Conservation (phyloP, 2,329 filamentous ascomycete species). For the Colletotrichum theobromicola region DNA sequence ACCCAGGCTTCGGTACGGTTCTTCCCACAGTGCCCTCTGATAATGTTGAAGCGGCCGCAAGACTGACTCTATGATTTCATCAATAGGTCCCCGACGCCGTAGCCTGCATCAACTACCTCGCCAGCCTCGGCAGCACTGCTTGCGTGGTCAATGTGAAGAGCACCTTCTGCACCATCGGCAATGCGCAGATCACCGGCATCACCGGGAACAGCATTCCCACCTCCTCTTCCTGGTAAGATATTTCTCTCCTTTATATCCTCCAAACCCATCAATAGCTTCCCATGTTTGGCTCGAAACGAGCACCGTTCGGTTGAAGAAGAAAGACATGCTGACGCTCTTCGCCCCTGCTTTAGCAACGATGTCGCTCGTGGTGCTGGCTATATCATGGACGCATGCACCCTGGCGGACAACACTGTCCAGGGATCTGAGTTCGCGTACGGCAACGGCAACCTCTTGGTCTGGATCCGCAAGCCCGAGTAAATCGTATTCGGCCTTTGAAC, state of each 20-base stretch:
- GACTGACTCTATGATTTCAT: background rate
- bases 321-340: background rate
- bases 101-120: slow-evolving; percentile 15
- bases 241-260: background rate
- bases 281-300: background rate
- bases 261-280: background rate
- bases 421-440: slow-evolving; percentile 5
- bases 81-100: slow-evolving; percentile 13
- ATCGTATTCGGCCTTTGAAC: background rate
- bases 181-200: background rate
- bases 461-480: background rate
- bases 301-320: background rate
- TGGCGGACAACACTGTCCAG: slow-evolving; percentile 13
- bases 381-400: slow-evolving; percentile 19
- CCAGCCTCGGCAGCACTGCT: background rate
- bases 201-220: background rate
- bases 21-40: background rate
- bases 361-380: slow-evolving; percentile 13
- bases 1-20: background rate
- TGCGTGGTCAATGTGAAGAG: background rate
- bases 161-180: slow-evolving; percentile 1
- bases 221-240: slow-evolving; percentile 1
- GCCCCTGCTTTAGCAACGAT: background rate
- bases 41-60: background rate
- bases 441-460: background rate